phyloP scores from a whole-genome alignment of 208 protist species.

The Hexamita inflata region DNA sequence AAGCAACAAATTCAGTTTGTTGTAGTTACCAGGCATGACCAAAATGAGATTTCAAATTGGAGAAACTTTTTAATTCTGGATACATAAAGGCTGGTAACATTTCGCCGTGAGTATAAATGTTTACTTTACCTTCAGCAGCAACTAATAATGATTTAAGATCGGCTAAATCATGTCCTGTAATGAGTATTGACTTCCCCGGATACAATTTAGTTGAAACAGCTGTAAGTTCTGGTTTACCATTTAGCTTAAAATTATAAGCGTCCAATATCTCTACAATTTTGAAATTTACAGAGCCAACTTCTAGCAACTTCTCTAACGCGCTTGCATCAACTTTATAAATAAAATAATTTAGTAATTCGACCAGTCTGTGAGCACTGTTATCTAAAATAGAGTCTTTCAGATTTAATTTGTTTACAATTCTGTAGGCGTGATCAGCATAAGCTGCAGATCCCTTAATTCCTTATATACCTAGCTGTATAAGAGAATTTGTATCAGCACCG shows the following conservation, averaged over 20 bases:
- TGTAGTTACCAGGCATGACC: constrained; percentile 59
- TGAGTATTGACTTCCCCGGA: constrained; percentile 30
- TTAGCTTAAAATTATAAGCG: not conserved
- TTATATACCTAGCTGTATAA: not conserved
- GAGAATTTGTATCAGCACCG: not conserved
- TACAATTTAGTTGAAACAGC: not conserved
- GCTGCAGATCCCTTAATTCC: not conserved
- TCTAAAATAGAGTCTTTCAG: not conserved
- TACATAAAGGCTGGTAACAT: constrained; percentile 64
- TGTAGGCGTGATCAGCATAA: not conserved
- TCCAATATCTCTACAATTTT: constrained; percentile 14
- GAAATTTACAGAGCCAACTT: not conserved
- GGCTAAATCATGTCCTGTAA: constrained; percentile 33
- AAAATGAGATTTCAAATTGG: constrained; percentile 54
- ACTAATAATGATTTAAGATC: constrained; percentile 53
- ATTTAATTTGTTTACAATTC: not conserved
- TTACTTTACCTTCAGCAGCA: constrained; percentile 43
- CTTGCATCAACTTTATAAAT: not conserved
- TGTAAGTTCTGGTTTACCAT: constrained; percentile 16
- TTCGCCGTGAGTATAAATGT: constrained; percentile 70
- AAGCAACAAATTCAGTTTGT: constrained; percentile 53
- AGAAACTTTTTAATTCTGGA: constrained; percentile 53
- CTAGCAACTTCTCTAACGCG: not conserved
- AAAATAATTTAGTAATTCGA: no score
- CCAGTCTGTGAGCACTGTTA: no score